Evolutionary conservation across 495 filamentous ascomycete species (phyloP).

Genomic region (Parathielavia appendiculata): DNA sequence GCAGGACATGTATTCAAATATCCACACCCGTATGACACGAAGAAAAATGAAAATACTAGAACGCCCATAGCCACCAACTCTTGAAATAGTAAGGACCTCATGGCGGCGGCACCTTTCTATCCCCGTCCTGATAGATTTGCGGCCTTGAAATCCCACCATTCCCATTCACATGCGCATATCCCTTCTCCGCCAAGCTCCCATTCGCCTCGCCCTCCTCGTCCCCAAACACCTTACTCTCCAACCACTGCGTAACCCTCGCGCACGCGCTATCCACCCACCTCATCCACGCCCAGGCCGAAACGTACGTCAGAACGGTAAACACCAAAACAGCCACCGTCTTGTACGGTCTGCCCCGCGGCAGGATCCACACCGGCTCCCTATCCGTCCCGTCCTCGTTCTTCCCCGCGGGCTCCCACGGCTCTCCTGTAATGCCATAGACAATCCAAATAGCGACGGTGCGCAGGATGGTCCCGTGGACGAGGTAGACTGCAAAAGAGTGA

Average conservation of each 20-base stretch:
- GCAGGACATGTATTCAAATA: no score
- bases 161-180: constrained; percentile 17
- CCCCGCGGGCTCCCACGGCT: constrained; percentile 37
- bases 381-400: constrained; percentile 32
- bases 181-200: constrained; percentile 29
- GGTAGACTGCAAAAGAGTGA: constrained; percentile 64
- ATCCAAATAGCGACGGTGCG: constrained; percentile 59
- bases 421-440: constrained; percentile 54
- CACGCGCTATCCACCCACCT: constrained; percentile 60
- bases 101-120: constrained; percentile 15
- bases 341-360: constrained; percentile 36
- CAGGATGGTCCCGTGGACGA: constrained; percentile 60
- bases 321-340: constrained; percentile 27
- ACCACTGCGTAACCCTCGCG: constrained; percentile 52
- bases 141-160: constrained; percentile 14
- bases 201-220: constrained; percentile 35
- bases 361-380: constrained; percentile 27
- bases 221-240: constrained; percentile 56
- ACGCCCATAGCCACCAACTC: no score
- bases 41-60: no score
- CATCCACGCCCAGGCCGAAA: constrained; percentile 57
- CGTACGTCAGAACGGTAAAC: constrained; percentile 50
- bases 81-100: not conserved
- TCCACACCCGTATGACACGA: no score
- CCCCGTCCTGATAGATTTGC: not conserved